phyloP scores from a whole-genome alignment of 139 green algal genomes.

The Chlorella sorokiniana region DNA sequence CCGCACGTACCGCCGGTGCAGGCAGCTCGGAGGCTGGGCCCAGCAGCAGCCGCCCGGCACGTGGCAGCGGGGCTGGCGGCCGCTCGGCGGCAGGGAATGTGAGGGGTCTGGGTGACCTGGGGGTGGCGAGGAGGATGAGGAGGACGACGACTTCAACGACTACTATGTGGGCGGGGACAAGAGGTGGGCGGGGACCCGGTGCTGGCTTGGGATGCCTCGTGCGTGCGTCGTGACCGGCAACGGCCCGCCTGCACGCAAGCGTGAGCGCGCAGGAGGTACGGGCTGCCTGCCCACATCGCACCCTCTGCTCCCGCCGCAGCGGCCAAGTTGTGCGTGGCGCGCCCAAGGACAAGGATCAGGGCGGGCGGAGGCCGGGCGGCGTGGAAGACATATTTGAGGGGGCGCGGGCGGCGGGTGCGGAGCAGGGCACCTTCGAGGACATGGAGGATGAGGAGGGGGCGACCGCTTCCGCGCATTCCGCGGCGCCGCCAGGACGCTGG shows the following conservation, averaged over 20 bases:
- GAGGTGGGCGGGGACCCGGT: constrained; percentile 50
- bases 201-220: not conserved
- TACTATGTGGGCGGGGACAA: constrained; percentile 87
- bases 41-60: not conserved
- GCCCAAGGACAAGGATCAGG: constrained; percentile 47
- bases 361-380: not conserved
- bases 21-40: not conserved
- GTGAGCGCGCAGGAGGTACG: not conserved
- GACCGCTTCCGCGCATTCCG: constrained; percentile 51
- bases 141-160: constrained; percentile 71
- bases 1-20: not conserved
- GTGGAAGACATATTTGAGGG: constrained; percentile 34
- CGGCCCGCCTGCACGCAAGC: not conserved
- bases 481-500: constrained; percentile 68
- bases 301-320: constrained; percentile 26
- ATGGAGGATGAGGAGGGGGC: constrained; percentile 19
- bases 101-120: constrained; percentile 58
- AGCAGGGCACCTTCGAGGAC: constrained; percentile 58
- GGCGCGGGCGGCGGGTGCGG: constrained; percentile 5
- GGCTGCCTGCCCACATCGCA: not conserved
- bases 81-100: constrained; percentile 20
- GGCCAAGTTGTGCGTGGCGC: constrained; percentile 72
- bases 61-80: not conserved
- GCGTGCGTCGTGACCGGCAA: too few relatives aligned
- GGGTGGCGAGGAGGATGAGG: constrained; percentile 37